Evolutionary conservation across 169 alveolate species (phyloP), one percentile per base, ranked within the genome.

Genomic region (Eimeria necatrix): DNA sequence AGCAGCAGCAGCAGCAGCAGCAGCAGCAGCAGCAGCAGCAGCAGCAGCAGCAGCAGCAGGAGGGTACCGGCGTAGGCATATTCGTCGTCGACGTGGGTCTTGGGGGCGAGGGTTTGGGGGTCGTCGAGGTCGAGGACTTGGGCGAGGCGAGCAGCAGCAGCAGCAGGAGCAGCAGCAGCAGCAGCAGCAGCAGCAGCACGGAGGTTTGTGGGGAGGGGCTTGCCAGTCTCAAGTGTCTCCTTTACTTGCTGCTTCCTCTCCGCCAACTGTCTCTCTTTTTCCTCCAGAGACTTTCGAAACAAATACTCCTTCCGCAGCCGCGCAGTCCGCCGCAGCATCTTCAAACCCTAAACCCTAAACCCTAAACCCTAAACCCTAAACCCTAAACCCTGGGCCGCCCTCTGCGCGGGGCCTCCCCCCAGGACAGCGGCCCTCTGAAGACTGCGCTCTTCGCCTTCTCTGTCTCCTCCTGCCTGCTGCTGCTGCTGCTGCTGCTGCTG

Each of bases 221-320:
- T 98, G 73, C 98, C 98, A 52, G 96, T 97, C 68, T 97, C 99
- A 46, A 98, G 93, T 14, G 99, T 99, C 90, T 97, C 98, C 76
- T 97, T 98, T 22, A 99, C 95, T 83, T 97, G 96, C 80, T 95
- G 93, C 90, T 97, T 98, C 94, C 98, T 97, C 56, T 98, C 98
- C 48, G 97, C 97, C 85, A 97, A 98, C 52, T 97, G 93, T 73
- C 97, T 97, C 68, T 98, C 99, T 91, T 97, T 96, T 24, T 97
- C 98, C 95, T 99, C 99, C 78, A 98, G 96, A 48, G 97, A 97
- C 97, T 98, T 98, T 89, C 98, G 96, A 97, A 97, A 98, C 70
- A 99, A 96, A 88, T 99, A 99, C 96, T 99, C 99, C 96, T 99
- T 99, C 84, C 99, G 97, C 91, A 98, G 97, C 91, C 99, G 97